Conservation (phyloP, 2,329 filamentous ascomycete species). For the Aspergillus transmontanensis region DNA sequence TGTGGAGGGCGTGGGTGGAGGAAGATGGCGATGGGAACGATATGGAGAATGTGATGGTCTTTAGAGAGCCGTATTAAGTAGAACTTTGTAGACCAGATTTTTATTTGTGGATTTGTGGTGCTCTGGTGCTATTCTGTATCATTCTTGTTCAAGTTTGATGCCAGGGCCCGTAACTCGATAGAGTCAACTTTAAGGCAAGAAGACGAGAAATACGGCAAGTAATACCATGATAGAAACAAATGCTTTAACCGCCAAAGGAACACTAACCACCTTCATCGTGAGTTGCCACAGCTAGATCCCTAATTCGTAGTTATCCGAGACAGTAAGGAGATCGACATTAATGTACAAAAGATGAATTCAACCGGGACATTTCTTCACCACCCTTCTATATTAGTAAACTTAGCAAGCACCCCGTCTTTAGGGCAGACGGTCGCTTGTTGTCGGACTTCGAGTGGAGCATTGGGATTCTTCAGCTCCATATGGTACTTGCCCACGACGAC, state of each 20-base stretch:
- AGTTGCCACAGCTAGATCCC: neutral
- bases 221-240: neutral
- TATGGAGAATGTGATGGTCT: slow-evolving; percentile 47
- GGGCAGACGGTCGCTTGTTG: slow-evolving; percentile 73
- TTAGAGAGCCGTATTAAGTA: slow-evolving; percentile 41
- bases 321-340: neutral
- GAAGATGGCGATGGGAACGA: slow-evolving; percentile 36
- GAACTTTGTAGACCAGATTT: slow-evolving; percentile 8
- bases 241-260: neutral
- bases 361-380: slow-evolving; percentile 23
- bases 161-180: no score
- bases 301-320: neutral
- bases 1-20: slow-evolving; percentile 76
- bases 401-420: slow-evolving; percentile 70
- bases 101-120: neutral
- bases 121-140: neutral
- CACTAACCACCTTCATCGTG: neutral
- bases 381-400: slow-evolving; percentile 52
- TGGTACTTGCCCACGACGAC: slow-evolving; percentile 74
- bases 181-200: neutral
- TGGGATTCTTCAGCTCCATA: slow-evolving; percentile 65
- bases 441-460: slow-evolving; percentile 65
- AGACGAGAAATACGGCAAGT: neutral
- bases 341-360: neutral
- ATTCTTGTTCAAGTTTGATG: neutral